phyloP scores from a whole-genome alignment of 129 eudicot genomes.

The Ambrosia trifida region DNA sequence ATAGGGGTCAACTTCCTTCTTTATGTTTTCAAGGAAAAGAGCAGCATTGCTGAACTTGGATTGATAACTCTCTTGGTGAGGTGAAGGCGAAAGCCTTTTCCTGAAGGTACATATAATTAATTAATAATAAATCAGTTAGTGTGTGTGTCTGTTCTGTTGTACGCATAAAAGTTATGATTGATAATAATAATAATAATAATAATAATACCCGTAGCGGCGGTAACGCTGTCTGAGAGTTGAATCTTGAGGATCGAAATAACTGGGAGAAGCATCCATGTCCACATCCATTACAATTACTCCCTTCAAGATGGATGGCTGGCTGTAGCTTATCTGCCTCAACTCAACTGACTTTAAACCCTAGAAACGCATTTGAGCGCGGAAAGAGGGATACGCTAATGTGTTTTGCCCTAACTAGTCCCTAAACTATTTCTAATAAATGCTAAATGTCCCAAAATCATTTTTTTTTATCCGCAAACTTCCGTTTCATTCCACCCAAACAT shows the following conservation, averaged over 20 bases:
- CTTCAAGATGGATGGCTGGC: not conserved
- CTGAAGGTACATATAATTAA: constrained; percentile 31
- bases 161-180: too few species aligned
- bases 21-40: constrained; percentile 74
- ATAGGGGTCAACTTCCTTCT: constrained; percentile 59
- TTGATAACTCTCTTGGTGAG: constrained; percentile 55
- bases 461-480: too few species aligned
- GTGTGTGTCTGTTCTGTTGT: too few species aligned
- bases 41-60: constrained; percentile 75
- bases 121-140: too few species aligned
- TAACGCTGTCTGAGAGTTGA: constrained; percentile 61
- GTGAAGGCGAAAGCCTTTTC: constrained; percentile 65
- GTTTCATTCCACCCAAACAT: too few species aligned
- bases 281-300: constrained; percentile 47
- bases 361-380: constrained; percentile 39
- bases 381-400: not conserved
- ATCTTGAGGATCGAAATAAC: constrained; percentile 66
- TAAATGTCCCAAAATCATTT: not conserved
- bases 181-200: too few species aligned
- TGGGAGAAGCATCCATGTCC: constrained; percentile 79
- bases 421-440: not conserved
- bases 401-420: constrained; percentile 25
- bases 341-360: constrained; percentile 33
- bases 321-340: not conserved
- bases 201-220: constrained; percentile 83